phyloP scores from a whole-genome alignment of 192 early-diverging fungal genomes.

The Haplosporangium gracile region DNA sequence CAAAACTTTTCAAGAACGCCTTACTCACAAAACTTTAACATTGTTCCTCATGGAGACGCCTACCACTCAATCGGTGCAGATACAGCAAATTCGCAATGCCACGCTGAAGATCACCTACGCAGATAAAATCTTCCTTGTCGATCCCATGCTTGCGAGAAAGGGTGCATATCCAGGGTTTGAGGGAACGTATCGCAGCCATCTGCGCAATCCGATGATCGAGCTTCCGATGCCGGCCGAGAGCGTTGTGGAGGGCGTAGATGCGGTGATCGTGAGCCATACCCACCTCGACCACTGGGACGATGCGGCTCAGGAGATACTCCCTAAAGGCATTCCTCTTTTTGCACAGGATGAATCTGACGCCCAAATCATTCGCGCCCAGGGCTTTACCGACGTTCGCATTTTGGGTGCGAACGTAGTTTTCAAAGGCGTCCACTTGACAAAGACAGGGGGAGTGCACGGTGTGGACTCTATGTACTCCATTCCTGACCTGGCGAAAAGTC shows the following conservation, averaged over 20 bases:
- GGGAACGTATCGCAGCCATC: conserved; percentile 9
- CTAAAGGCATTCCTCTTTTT: conserved; percentile 13
- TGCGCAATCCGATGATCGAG: conserved; percentile 17
- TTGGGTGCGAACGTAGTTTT: not conserved
- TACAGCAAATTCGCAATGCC: conserved; percentile 19
- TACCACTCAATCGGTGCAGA: conserved; percentile 4
- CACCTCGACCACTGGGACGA: conserved; percentile 23
- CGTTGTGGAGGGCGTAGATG: conserved; percentile 13
- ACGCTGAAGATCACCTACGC: conserved; percentile 8
- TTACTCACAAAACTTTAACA: no score
- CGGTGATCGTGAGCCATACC: conserved; percentile 18
- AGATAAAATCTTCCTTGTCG: conserved; percentile 8
- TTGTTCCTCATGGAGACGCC: not conserved
- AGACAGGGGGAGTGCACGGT: conserved; percentile 17
- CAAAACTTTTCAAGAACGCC: no score
- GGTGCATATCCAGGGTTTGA: conserved; percentile 14
- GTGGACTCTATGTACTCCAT: not conserved
- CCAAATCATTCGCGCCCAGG: conserved; percentile 10
- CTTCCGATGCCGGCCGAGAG: conserved; percentile 9
- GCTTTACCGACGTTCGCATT: conserved; percentile 11
- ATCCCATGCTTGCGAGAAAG: conserved; percentile 15
- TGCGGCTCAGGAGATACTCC: conserved; percentile 9
- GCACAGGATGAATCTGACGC: conserved; percentile 14
- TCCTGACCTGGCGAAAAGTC: not conserved
- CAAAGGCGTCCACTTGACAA: conserved; percentile 13